A percentile compares a stretch with the other conserved stretches of the same genome.
Evolutionary conservation across 2,329 filamentous ascomycete species (phyloP).

Genomic region (Parascedosporium putredinis): DNA sequence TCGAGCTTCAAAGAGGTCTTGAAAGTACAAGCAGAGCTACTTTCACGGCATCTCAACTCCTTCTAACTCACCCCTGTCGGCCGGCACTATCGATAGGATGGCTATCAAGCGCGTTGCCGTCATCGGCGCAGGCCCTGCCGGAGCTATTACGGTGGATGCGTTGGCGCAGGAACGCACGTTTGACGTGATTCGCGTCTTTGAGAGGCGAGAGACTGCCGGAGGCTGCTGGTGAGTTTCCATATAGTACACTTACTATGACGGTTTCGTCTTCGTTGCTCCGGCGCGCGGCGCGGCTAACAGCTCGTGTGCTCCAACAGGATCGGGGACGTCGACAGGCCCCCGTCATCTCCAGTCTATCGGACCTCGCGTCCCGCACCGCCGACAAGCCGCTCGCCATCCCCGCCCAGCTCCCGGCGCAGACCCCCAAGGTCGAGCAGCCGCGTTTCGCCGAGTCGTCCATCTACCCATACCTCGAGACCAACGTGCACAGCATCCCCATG

Average conservation of each 20-base stretch:
- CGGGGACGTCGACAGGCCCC: conserved; percentile 25
- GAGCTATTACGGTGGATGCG: conserved; percentile 51
- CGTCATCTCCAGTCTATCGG: conserved; percentile 32
- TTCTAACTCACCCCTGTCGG: no score
- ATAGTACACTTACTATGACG: no score
- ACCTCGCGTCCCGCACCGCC: conserved; percentile 36
- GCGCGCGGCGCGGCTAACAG: conserved; percentile 9
- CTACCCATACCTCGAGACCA: conserved; percentile 56
- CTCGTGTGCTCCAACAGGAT: conserved; percentile 24
- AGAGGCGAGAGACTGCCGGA: conserved; percentile 46
- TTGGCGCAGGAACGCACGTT: conserved; percentile 48
- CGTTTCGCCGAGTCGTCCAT: conserved; percentile 48
- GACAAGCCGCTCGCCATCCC: conserved; percentile 39
- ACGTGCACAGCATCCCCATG: conserved; percentile 50
- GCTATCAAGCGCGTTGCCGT: conserved; percentile 46
- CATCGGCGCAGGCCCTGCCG: conserved; percentile 63
- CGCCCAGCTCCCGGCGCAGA: conserved; percentile 32
- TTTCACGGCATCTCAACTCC: neutral
- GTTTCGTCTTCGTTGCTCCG: no score
- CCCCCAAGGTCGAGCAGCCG: conserved; percentile 28
- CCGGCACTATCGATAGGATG: neutral
- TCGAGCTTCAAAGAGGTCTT: no score
- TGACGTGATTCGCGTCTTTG: conserved; percentile 50
- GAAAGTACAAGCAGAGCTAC: no score
- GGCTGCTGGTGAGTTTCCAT: conserved; percentile 44